These are phyloP conservation scores for Podila epicladia DNA, from an alignment of 192 early-diverging fungal genomes.

Conservation along the genomic window DNA sequence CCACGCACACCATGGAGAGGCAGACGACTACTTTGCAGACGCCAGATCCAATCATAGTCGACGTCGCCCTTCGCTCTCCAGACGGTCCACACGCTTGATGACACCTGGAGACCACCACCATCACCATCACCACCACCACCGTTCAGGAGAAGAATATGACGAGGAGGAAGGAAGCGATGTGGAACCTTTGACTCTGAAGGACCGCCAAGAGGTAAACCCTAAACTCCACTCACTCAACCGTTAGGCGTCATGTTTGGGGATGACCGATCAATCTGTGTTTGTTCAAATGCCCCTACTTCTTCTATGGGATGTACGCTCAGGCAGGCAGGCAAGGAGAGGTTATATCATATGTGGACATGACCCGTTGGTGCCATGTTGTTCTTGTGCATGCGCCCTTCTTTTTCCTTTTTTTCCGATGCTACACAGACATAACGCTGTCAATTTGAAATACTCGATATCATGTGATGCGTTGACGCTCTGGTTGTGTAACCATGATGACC, in stretches of 20 bases:
- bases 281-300: background rate
- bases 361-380: background rate
- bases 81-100: conserved; percentile 3
- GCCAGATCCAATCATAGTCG: conserved; percentile 20
- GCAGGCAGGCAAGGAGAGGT: background rate
- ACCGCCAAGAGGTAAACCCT: conserved; percentile 41
- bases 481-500: conserved; percentile 4
- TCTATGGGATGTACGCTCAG: background rate
- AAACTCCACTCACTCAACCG: background rate
- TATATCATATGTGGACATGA: background rate
- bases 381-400: background rate
- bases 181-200: conserved; percentile 43
- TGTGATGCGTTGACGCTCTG: background rate
- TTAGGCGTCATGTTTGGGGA: too few species aligned
- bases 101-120: conserved; percentile 14
- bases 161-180: conserved; percentile 19
- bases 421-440: too few species aligned
- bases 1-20: conserved; percentile 2
- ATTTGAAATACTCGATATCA: background rate
- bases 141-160: conserved; percentile 8
- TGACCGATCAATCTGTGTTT: too few species aligned
- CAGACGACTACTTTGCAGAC: conserved; percentile 29
- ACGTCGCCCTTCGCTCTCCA: background rate
- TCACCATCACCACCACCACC: conserved; percentile 6
- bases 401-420: background rate